A percentile compares a stretch with the other conserved stretches of the same genome.
Conservation (phyloP, 352 stramenopile species). For the Globisporangium takayamanum region DNA sequence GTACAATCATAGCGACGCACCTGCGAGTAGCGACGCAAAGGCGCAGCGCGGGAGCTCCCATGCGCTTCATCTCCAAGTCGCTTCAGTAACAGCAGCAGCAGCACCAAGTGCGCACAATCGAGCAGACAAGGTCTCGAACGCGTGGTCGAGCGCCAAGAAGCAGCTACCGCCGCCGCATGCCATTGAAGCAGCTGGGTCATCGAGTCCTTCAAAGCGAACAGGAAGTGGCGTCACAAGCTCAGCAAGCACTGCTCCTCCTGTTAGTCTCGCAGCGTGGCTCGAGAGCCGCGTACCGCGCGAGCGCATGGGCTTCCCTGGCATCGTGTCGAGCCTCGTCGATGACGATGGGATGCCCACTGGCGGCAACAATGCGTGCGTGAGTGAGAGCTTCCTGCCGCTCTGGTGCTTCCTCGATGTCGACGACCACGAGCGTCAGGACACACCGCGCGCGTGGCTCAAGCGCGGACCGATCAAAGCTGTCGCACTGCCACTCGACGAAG, state of each 20-base stretch:
- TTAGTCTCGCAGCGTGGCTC: slow-evolving; percentile 36
- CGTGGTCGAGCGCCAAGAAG: not conserved
- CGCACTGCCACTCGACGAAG: slow-evolving; percentile 54
- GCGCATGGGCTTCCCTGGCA: slow-evolving; percentile 34
- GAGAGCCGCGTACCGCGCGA: slow-evolving; percentile 38
- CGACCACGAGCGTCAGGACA: slow-evolving; percentile 16
- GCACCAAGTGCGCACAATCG: not conserved
- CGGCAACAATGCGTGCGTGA: slow-evolving; percentile 21
- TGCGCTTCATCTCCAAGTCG: too few relatives aligned
- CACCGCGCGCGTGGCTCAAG: slow-evolving; percentile 18
- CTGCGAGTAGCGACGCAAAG: slow-evolving; percentile 2
- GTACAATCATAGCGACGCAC: slow-evolving; percentile 37
- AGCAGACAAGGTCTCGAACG: too few relatives aligned
- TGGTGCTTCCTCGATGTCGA: slow-evolving; percentile 72
- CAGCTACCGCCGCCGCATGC: not conserved
- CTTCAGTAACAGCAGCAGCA: not conserved
- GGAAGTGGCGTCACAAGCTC: slow-evolving; percentile 7
- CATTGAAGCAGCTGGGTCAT: not conserved
- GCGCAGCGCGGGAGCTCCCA: too few relatives aligned
- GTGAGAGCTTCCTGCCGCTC: slow-evolving; percentile 49
- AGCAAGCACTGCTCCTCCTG: slow-evolving; percentile 12
- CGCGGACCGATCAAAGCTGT: slow-evolving; percentile 51
- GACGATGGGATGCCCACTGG: not conserved
- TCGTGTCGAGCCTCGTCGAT: slow-evolving; percentile 6
- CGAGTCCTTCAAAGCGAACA: slow-evolving; percentile 9